phyloP scores from a whole-genome alignment of 2,329 filamentous ascomycete species.

The Cladosporium sp. region DNA sequence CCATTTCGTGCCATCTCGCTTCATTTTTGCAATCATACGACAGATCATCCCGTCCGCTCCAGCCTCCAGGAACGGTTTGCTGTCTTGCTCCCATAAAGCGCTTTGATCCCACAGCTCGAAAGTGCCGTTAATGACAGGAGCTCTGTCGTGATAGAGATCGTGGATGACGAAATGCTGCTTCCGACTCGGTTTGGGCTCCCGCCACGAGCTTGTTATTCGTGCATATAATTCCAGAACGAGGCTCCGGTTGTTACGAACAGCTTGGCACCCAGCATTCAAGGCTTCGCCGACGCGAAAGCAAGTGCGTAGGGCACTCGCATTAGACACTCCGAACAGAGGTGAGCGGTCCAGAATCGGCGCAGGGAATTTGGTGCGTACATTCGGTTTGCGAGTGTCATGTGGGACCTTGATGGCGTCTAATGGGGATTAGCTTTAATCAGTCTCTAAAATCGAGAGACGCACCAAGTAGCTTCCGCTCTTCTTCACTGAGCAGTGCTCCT shows the following conservation, averaged over 20 bases:
- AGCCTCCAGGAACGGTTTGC: constrained; percentile 38
- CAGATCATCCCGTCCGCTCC: constrained; percentile 36
- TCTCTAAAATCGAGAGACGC: not conserved
- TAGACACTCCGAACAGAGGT: constrained; percentile 50
- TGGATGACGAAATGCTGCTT: constrained; percentile 62
- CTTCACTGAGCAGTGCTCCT: constrained; percentile 24
- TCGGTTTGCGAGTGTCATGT: constrained; percentile 31
- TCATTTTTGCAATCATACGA: constrained; percentile 48
- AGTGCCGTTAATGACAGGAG: constrained; percentile 49
- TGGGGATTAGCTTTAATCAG: not conserved
- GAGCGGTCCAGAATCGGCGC: constrained; percentile 48
- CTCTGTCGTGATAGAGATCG: constrained; percentile 57
- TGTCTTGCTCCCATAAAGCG: constrained; percentile 42
- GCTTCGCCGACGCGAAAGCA: constrained; percentile 64
- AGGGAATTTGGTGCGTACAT: constrained; percentile 52
- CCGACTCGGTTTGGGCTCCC: constrained; percentile 39
- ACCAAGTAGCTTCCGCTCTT: constrained; percentile 25
- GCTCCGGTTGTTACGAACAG: constrained; percentile 45
- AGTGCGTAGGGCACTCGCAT: constrained; percentile 47
- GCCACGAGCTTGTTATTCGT: constrained; percentile 54
- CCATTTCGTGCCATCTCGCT: constrained; percentile 41
- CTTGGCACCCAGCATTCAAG: constrained; percentile 45
- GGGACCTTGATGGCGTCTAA: constrained; percentile 7
- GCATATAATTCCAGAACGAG: constrained; percentile 61
- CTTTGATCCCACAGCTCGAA: constrained; percentile 46